A percentile compares a stretch with the other conserved stretches of the same genome.
Evolutionary conservation across 805 yeast genomes (phyloP).

Genomic region (Lipomyces sp.): DNA sequence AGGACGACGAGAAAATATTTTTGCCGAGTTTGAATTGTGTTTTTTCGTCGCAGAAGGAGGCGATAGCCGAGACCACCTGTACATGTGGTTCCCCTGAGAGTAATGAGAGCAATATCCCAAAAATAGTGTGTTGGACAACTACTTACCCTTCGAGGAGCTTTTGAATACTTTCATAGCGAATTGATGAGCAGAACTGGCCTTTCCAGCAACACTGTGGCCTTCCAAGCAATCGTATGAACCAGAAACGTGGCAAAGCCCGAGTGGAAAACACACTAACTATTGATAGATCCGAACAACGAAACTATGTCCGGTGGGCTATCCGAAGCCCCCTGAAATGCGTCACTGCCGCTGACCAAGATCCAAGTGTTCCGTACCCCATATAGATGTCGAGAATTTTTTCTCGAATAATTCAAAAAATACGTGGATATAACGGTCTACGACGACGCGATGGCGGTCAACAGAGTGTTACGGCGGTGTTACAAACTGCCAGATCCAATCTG

Average conservation of each 20-base stretch:
- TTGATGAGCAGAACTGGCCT: neutral
- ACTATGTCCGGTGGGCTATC: too few relatives aligned
- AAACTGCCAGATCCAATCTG: neutral
- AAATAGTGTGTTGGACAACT: neutral
- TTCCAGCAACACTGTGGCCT: neutral
- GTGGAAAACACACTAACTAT: too few relatives aligned
- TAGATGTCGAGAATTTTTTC: too few relatives aligned
- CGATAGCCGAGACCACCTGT: constrained; percentile 22
- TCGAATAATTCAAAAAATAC: too few relatives aligned
- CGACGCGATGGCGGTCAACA: neutral
- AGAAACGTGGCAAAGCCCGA: neutral
- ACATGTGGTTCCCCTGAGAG: constrained; percentile 16
- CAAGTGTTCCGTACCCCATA: neutral
- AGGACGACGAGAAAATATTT: constrained; percentile 4
- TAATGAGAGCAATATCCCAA: constrained; percentile 5
- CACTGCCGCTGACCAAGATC: too few relatives aligned
- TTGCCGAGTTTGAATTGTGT: neutral
- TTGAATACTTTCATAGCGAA: constrained; percentile 11
- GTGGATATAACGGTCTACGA: neutral
- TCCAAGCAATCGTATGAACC: neutral
- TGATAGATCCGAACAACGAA: too few relatives aligned
- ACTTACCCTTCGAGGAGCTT: constrained; percentile 8
- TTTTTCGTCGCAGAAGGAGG: constrained; percentile 29
- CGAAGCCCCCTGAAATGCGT: too few relatives aligned
- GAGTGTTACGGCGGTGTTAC: neutral